Conservation (phyloP, 169 alveolate species). For the Blepharisma undulans region DNA sequence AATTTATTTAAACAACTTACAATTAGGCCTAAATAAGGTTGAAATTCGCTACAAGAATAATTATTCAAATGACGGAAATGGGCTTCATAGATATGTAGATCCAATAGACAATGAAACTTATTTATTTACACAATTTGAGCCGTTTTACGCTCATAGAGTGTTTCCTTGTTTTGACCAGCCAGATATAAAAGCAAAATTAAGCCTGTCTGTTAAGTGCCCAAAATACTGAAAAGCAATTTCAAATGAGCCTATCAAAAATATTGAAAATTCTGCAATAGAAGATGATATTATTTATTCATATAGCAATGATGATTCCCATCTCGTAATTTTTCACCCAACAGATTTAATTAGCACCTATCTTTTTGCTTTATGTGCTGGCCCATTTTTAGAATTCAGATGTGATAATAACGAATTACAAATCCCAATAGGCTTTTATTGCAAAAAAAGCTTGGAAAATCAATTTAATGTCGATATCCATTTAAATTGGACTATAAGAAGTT, state of each 20-base stretch:
- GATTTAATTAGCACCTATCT: conserved; percentile 75
- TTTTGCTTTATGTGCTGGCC: conserved; percentile 69
- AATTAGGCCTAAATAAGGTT: neutral
- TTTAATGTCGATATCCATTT: conserved; percentile 46
- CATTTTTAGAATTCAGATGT: conserved; percentile 47
- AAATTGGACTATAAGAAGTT: conserved; percentile 38
- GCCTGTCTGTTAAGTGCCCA: conserved; percentile 54
- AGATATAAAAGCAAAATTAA: conserved; percentile 61
- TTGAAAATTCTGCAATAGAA: conserved; percentile 22
- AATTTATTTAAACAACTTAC: neutral
- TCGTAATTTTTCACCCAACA: conserved; percentile 58
- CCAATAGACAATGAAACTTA: neutral
- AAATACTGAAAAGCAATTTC: conserved; percentile 59
- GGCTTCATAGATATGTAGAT: neutral
- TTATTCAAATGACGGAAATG: conserved; percentile 4
- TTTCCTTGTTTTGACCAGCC: conserved; percentile 85
- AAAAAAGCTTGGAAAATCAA: conserved; percentile 44
- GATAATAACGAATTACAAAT: conserved; percentile 24
- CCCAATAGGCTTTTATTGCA: conserved; percentile 47
- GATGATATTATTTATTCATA: conserved; percentile 32
- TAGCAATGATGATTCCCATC: conserved; percentile 32
- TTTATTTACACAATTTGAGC: neutral
- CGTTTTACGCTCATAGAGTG: conserved; percentile 25
- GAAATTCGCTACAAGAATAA: neutral
- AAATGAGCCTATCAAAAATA: conserved; percentile 44